Evolutionary conservation across 169 alveolate species (phyloP), one percentile per base, ranked within the genome.

Genomic region (Ichthyophthirius multifiliis): DNA sequence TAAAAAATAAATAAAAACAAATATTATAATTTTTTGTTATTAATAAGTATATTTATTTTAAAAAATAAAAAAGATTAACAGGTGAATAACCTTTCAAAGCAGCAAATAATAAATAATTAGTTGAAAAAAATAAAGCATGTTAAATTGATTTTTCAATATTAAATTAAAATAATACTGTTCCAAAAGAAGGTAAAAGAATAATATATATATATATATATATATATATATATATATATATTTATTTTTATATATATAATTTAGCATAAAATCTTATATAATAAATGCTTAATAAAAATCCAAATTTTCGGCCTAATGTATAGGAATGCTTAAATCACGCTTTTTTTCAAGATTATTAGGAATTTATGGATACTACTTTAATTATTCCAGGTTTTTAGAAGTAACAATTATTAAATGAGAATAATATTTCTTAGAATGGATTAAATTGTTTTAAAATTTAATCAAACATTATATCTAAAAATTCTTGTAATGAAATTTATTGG

Each of bases 401-500:
- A 6, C 4, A 4, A 45, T 45, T 45, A n/a, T 5, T 45, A n/a
- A 45, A 45, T 45, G 7, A 13, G 13, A 7, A 41, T 41, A 27
- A 55, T 18, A 20, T 18, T 55, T 55, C 71, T 27, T 27, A 27
- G 15, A 39, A 55, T 27, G 71, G 71, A 6, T 0, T 55, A 0
- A 55, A 55, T 55, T 27, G 16, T 27, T 23, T 55, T 20, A 55
- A 55, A 27, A 55, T 55, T 0, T 16, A 16, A 10, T 55, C 71
- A n/a, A n/a, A n/a, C n/a, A n/a, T n/a, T 55, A 27, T 55, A 55
- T 34, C 23, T 55, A 55, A 7, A 23, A 27, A 16, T 55, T 55
- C 71, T 55, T 27, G 31, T 27, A 55, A 55, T 55, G 71, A 55
- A 15, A 27, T 55, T 18, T 55, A 55, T 55, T 55, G 71, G 71